Base-by-base conservation (phyloP, 768 basidiomycete species). In the Fomitopsis pulvina region DNA sequence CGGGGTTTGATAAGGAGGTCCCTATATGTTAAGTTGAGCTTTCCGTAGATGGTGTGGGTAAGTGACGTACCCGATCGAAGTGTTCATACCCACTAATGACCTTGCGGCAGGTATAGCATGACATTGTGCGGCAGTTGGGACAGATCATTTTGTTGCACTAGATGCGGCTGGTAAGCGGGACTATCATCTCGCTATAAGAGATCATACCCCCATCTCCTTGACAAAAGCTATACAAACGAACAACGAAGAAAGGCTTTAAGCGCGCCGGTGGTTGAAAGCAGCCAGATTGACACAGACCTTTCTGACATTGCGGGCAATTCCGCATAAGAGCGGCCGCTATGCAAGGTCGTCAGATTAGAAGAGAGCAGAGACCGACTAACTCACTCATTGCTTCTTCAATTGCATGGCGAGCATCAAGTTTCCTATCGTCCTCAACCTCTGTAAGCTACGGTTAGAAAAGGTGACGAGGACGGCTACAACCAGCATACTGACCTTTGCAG, bases 61-160 rank as follows among this genome's bases (percentile, higher is more conserved):
- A 32, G 28, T 16, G 24, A 62, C 72, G 27, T 60, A 78, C 78
- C 43, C 77, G 68, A 41, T 73, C 63, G 60, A 91, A 92, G 60
- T 92, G 90, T 0, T 88, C 83, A 57, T 92, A 91, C 1, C 87
- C 87, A 0, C 27, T 67, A 34, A 94, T 86, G 28, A 83, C 58
- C 59, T 86, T 57, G 25, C 88, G 77, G 62, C 93, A 95, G 22
- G 91, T 70, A 60, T 96, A 94, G 65, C 93, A 96, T 0, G 85
- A 91, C 34, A 87, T 29, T 0, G 88, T 81, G 1, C 41, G 53
- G 60, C 93, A 95, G 52, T 83, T 68, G 1, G 83, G 78, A 58
- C 89, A 91, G 0, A 71, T 76, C 83, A 96, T 94, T 65, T 95
- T 95, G 77, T 95, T 95, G 69, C 93, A 95, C 84, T 90, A 56